Percentiles rank a stretch among this genome's conserved stretches.
These are phyloP conservation scores for Saccharum spontaneum DNA, from an alignment of 176 grass and related monocot genomes.

Conservation along the genomic window DNA sequence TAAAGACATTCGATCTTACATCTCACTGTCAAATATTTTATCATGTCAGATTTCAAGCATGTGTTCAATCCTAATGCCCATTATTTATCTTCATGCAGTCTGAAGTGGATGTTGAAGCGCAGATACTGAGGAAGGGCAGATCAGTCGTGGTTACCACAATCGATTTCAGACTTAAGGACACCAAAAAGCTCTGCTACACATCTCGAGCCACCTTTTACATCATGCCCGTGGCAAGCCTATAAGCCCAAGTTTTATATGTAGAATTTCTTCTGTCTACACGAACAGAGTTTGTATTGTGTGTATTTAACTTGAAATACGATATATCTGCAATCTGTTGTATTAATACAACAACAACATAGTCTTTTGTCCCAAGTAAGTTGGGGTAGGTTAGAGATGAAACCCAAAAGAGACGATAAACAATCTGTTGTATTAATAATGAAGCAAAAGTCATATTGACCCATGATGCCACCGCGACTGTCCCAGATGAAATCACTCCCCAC, in stretches of 20 bases:
- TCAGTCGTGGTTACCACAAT: slow-evolving; percentile 45
- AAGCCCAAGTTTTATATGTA: not conserved
- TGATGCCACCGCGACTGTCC: not conserved
- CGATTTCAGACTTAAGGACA: slow-evolving; percentile 46
- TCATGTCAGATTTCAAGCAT: not conserved
- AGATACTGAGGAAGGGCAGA: slow-evolving; percentile 47
- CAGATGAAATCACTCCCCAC: no score
- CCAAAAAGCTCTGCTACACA: slow-evolving; percentile 46
- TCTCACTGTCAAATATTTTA: slow-evolving; percentile 5
- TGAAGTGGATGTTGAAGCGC: slow-evolving; percentile 41
- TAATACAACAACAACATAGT: no score
- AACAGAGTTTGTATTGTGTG: not conserved
- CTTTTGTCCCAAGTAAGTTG: no score
- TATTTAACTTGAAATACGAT: not conserved
- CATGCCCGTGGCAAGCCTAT: slow-evolving; percentile 45
- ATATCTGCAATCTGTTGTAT: no score
- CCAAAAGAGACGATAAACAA: no score
- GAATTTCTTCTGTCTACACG: not conserved
- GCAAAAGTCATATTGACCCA: not conserved
- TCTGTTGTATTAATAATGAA: not conserved
- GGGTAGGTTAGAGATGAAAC: no score
- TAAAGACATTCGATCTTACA: not conserved
- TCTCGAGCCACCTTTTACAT: slow-evolving; percentile 47
- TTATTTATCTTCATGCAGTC: slow-evolving; percentile 33
- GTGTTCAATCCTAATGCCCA: not conserved